These are phyloP conservation scores for Cyamopsis tetragonoloba DNA, from an alignment of 306 rosid genomes.

Conservation along the genomic window DNA sequence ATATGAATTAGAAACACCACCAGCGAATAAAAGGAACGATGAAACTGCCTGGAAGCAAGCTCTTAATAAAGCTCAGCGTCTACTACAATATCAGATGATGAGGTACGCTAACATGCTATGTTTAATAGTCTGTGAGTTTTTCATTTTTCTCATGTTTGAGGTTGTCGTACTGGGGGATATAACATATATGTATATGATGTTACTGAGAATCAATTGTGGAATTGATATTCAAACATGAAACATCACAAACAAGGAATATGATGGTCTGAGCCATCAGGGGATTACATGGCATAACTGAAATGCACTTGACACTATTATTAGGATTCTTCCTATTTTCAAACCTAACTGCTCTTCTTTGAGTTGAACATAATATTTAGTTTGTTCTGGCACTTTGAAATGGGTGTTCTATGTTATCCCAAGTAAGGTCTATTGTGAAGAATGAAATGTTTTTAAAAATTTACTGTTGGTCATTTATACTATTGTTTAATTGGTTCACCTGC, in stretches of 20 bases:
- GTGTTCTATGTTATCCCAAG: background rate
- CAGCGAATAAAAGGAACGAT: constrained; percentile 56
- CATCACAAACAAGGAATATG: background rate
- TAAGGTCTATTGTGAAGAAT: background rate
- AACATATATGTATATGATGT: background rate
- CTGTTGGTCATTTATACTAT: background rate
- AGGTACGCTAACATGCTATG: constrained; percentile 33
- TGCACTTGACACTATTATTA: background rate
- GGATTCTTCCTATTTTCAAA: background rate
- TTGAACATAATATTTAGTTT: background rate
- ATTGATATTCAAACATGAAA: background rate
- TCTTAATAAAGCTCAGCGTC: constrained; percentile 73
- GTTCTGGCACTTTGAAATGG: background rate
- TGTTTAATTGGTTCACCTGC: constrained; percentile 27
- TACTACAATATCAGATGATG: constrained; percentile 61
- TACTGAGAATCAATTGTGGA: background rate
- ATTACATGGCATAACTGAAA: background rate
- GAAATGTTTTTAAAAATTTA: background rate
- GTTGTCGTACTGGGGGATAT: background rate
- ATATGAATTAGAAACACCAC: constrained; percentile 63
- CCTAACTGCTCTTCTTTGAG: background rate
- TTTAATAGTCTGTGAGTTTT: background rate
- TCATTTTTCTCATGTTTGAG: background rate
- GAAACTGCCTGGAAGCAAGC: constrained; percentile 87
- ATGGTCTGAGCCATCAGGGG: background rate